Evolutionary conservation across 176 grass and related monocot genomes (phyloP), one percentile per base, ranked within the genome.

Genomic region (Bromus sterilis): DNA sequence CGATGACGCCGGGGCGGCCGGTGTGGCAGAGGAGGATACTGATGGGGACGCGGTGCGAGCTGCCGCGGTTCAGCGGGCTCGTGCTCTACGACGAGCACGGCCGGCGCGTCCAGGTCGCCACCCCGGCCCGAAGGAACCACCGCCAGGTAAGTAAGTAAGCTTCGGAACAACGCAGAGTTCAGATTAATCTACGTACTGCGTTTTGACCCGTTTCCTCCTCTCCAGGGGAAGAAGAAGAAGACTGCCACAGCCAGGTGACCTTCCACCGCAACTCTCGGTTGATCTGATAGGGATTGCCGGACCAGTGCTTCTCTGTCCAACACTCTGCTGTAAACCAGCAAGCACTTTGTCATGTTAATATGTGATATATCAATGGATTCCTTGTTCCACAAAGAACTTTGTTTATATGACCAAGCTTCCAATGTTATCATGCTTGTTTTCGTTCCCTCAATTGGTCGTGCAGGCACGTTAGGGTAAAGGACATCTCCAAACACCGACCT

Each of bases 11-110:
- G 66, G 55, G 67, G 66, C 67, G 79, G 79, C 79, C 86, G 36
- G 15, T 88, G 36, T 84, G 86, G 86, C 86, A 84, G 67, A 76
- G 86, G 34, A 57, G 86, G 75, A 88, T 88, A 66, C 75, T 88
- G 29, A 88, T 88, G 86, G 86, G 86, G n/a, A 36, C 63, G 67
- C 80, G 86, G 14, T 88, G 86, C 15, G 75, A 88, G 58, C 58
- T 88, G 3, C 86, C 86, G 2, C 57, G 86, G 58, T 88, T 88
- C 80, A 88, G 75, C n/a, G 86, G 86, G 15, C 57, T 88, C 58
- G 58, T 88, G 43, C 44, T 83, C 29, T 88, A 88, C 35, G 86
- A 88, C 67, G 86, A 88, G 66, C 67, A 88, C 21, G 80, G 86
- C 28, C 75, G 67, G n/a, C 66, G 28, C 2, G 0, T 82, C 4